Evolutionary conservation across 1,284 basidiomycete species (phyloP).

Genomic region (Ustilago curta): DNA sequence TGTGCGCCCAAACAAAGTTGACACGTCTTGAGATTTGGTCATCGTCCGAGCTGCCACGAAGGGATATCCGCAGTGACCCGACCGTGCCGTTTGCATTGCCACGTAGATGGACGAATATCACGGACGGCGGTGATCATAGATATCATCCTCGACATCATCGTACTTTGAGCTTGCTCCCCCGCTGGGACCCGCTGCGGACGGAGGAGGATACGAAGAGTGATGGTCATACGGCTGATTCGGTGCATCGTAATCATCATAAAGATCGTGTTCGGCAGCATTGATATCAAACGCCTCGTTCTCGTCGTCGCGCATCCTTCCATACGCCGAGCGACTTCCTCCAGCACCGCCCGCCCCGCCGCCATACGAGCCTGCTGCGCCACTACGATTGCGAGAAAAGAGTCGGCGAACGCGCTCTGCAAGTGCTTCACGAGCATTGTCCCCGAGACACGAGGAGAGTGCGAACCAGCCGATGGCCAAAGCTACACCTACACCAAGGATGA

Average conservation of each 20-base stretch:
- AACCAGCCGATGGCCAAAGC: constrained; percentile 49
- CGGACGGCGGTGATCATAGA: constrained; percentile 29
- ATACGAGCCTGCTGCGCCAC: not conserved
- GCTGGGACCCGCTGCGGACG: constrained; percentile 15
- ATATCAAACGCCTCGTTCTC: constrained; percentile 50
- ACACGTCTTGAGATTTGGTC: not conserved
- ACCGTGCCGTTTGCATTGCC: too few species aligned
- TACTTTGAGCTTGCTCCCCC: constrained; percentile 14
- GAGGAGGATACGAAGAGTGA: constrained; percentile 40
- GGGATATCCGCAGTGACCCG: too few species aligned
- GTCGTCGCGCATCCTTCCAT: constrained; percentile 51
- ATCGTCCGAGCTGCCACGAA: too few species aligned
- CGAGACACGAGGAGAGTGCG: constrained; percentile 51
- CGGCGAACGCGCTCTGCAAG: constrained; percentile 25
- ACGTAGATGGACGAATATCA: not conserved
- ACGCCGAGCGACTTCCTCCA: constrained; percentile 22
- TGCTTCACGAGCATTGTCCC: constrained; percentile 40
- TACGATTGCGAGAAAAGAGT: constrained; percentile 27
- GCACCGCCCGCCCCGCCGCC: constrained; percentile 7
- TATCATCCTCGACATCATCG: constrained; percentile 25
- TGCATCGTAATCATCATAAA: constrained; percentile 43
- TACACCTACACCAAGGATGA: constrained; percentile 49
- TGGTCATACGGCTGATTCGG: constrained; percentile 37
- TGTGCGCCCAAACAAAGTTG: too few species aligned
- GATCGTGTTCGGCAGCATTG: constrained; percentile 44